A percentile compares a stretch with the other conserved stretches of the same genome.
phyloP scores from a whole-genome alignment of 768 basidiomycete genomes.

The Kondoa subrosea region DNA sequence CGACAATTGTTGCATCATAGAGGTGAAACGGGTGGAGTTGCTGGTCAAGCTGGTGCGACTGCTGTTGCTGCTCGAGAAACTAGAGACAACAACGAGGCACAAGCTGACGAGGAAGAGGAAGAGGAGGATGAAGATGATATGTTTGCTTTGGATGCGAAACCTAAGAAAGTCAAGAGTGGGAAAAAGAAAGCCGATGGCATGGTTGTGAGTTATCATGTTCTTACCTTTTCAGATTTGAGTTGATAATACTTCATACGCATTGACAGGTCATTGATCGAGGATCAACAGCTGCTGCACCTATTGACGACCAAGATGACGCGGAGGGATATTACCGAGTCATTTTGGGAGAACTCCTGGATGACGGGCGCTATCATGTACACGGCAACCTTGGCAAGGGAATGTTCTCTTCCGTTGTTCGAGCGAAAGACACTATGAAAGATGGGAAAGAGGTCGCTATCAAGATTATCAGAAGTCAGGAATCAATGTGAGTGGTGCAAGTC shows the following conservation, averaged over 20 bases:
- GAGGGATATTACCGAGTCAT: conserved; percentile 94
- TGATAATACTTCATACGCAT: background rate
- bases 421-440: conserved; percentile 40
- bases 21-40: conserved; percentile 16
- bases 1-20: conserved; percentile 45
- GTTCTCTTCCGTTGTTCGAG: conserved; percentile 93
- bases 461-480: conserved; percentile 85
- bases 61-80: conserved; percentile 25
- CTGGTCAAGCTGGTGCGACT: conserved; percentile 24
- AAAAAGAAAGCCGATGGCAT: conserved; percentile 17
- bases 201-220: conserved; percentile 16
- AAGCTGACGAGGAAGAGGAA: too few relatives aligned
- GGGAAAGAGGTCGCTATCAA: conserved; percentile 81
- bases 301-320: conserved; percentile 78
- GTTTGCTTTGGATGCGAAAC: conserved; percentile 57
- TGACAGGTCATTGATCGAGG: conserved; percentile 20
- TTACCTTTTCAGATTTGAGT: conserved; percentile 35
- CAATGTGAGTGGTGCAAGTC: conserved; percentile 50
- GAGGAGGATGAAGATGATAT: conserved; percentile 72
- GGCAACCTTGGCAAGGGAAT: conserved; percentile 94
- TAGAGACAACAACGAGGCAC: conserved; percentile 11
- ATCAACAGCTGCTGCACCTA: conserved; percentile 48
- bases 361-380: conserved; percentile 82
- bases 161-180: conserved; percentile 41
- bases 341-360: conserved; percentile 81